These are phyloP conservation scores for Gossypium arboreum DNA, from an alignment of 345 rosid species.

Conservation along the genomic window DNA sequence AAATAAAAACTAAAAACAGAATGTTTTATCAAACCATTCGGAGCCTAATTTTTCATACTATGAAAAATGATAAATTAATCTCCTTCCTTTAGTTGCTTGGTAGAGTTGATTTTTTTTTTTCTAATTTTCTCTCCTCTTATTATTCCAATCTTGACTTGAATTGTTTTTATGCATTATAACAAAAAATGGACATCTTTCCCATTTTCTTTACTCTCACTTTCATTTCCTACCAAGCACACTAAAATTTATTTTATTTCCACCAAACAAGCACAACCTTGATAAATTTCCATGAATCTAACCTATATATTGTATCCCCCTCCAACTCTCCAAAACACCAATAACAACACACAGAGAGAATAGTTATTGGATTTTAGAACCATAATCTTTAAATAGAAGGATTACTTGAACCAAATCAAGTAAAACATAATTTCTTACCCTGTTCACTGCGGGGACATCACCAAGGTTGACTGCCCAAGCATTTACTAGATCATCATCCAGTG, in stretches of 20 bases:
- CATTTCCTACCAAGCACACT: background rate
- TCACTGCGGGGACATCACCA: slow-evolving; percentile 97
- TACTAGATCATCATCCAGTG: slow-evolving; percentile 92
- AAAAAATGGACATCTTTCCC: background rate
- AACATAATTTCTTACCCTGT: slow-evolving; percentile 49
- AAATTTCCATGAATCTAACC: background rate
- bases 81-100: background rate
- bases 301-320: background rate
- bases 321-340: too few species aligned
- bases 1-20: too few species aligned
- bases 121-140: background rate
- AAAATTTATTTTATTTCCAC: background rate
- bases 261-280: background rate
- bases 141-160: background rate
- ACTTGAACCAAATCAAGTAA: slow-evolving; percentile 18
- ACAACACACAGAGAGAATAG: background rate
- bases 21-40: too few species aligned
- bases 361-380: background rate
- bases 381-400: background rate
- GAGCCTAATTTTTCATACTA: too few species aligned
- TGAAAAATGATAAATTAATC: too few species aligned
- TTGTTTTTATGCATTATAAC: background rate
- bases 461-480: slow-evolving; percentile 99
- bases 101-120: background rate
- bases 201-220: background rate